Evolutionary conservation across 139 green algal species (phyloP).

Genomic region (Asterochloris sp.): DNA sequence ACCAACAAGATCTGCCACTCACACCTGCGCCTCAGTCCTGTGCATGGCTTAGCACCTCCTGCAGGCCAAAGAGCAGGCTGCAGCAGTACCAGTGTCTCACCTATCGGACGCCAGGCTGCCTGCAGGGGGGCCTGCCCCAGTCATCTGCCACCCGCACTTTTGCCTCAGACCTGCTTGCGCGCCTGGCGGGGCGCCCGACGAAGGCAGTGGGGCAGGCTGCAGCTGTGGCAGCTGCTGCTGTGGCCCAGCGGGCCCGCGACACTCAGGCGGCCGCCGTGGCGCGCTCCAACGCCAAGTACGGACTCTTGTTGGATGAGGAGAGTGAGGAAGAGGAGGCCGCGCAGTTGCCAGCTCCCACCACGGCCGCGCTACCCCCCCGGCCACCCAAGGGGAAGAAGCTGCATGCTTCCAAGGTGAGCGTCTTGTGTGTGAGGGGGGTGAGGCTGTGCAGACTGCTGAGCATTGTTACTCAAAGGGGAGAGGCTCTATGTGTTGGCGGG

Average conservation of each 20-base stretch:
- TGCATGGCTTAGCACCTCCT: not conserved
- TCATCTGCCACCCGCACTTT: not conserved
- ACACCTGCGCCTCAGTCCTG: too few relatives aligned
- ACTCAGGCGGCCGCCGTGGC: slow-evolving; percentile 16
- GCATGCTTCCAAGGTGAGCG: slow-evolving; percentile 8
- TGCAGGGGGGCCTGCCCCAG: slow-evolving; percentile 2
- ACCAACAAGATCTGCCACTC: too few relatives aligned
- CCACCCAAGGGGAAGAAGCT: slow-evolving; percentile 25
- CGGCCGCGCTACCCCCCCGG: slow-evolving; percentile 16
- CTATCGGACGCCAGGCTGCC: not conserved
- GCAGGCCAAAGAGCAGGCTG: not conserved
- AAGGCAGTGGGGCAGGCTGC: not conserved
- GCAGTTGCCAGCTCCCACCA: slow-evolving; percentile 17
- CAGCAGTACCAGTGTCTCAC: not conserved
- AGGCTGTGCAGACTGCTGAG: not conserved
- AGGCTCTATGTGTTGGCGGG: not conserved
- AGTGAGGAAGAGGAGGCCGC: slow-evolving; percentile 26
- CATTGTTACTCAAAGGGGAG: not conserved
- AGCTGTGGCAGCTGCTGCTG: not conserved
- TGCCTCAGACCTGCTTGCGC: slow-evolving; percentile 2
- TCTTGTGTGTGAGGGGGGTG: not conserved
- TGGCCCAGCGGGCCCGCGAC: slow-evolving; percentile 34
- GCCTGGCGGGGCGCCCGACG: not conserved
- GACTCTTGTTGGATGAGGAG: slow-evolving; percentile 46
- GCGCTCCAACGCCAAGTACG: slow-evolving; percentile 34